A percentile compares a stretch with the other conserved stretches of the same genome.
phyloP scores from a whole-genome alignment of 179 eudicot genomes.

The Corrigiola litoralis region DNA sequence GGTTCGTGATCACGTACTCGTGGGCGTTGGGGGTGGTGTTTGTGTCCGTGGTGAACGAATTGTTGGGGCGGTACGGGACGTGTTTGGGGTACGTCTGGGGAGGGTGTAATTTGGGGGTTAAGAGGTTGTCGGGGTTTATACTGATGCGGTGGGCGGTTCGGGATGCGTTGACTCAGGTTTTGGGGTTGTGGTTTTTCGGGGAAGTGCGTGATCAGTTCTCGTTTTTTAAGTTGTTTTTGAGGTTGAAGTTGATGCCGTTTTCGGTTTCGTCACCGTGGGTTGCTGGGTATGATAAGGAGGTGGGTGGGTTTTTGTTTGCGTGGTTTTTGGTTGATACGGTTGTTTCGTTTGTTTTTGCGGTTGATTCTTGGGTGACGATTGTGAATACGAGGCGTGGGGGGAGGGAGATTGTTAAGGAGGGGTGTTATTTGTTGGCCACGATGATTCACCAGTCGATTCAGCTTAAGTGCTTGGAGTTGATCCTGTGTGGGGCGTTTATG shows the following conservation, averaged over 20 bases:
- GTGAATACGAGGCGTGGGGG: slow-evolving; percentile 75
- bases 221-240: slow-evolving; percentile 80
- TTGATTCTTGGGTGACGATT: slow-evolving; percentile 86
- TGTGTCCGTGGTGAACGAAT: slow-evolving; percentile 55
- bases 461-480: slow-evolving; percentile 72
- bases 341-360: slow-evolving; percentile 70
- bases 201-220: slow-evolving; percentile 87
- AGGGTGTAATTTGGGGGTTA: slow-evolving; percentile 71
- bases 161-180: slow-evolving; percentile 79
- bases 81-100: slow-evolving; percentile 46
- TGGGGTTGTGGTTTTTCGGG: slow-evolving; percentile 79
- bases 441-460: slow-evolving; percentile 68
- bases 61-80: slow-evolving; percentile 46
- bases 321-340: slow-evolving; percentile 74
- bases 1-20: slow-evolving; percentile 76
- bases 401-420: slow-evolving; percentile 88
- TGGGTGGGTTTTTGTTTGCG: slow-evolving; percentile 61
- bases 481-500: slow-evolving; percentile 68
- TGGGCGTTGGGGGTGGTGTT: slow-evolving; percentile 77
- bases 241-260: slow-evolving; percentile 94
- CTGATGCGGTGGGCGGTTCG: slow-evolving; percentile 92
- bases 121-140: slow-evolving; percentile 71
- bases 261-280: slow-evolving; percentile 70
- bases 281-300: slow-evolving; percentile 66
- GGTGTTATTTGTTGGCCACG: slow-evolving; percentile 61